Base-by-base conservation (phyloP, 1,284 basidiomycete species). In the Coriolopsis trogii region DNA sequence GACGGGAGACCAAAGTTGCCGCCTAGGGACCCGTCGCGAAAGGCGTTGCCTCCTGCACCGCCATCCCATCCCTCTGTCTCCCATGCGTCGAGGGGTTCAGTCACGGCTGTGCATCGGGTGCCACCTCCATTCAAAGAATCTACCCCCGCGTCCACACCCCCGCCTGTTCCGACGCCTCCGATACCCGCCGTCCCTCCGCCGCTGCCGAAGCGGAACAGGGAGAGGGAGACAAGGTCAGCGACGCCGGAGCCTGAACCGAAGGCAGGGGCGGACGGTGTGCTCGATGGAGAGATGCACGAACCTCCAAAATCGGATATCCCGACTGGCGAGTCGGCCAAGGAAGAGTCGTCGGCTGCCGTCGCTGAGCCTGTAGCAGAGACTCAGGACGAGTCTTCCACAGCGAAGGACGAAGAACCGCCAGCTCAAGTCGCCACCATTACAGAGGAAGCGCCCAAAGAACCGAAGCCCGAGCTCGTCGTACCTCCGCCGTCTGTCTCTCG, bases 51-150 rank as follows among this genome's bases (percentile, higher is more conserved):
- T 3, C 59, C 68, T 0, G 70, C 71, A n/a, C 74, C 74, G 7
- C 76, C 75, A 15, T 50, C 67, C 4, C 77, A 75, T 53, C 75
- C 77, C 1, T 53, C 68, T 1, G 45, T 56, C 9, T 46, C 60
- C 7, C 61, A 64, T 21, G 41, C 43, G 10, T 48, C 54, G 26
- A 51, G 39, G 23, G 39, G 36, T 16, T 49, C 57, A 1, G 28
- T 46, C 16, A 49, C 53, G 2, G 30, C 41, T 15, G 46, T 49
- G 13, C 62, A 55, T 16, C 51, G 48, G 6, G 53, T 58, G 4
- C 54, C 54, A 10, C 64, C 64, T 3, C 64, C 64, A 3, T 47
- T 66, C 23, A 30, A 38, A 33, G 55, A 34, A 2, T 21, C 48
- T 50, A 52, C 44, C 20, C 47, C 55, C 23, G 59, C 46, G 30